Base-by-base conservation (phyloP, 2,329 filamentous ascomycete species). In the Aureobasidium sp. region DNA sequence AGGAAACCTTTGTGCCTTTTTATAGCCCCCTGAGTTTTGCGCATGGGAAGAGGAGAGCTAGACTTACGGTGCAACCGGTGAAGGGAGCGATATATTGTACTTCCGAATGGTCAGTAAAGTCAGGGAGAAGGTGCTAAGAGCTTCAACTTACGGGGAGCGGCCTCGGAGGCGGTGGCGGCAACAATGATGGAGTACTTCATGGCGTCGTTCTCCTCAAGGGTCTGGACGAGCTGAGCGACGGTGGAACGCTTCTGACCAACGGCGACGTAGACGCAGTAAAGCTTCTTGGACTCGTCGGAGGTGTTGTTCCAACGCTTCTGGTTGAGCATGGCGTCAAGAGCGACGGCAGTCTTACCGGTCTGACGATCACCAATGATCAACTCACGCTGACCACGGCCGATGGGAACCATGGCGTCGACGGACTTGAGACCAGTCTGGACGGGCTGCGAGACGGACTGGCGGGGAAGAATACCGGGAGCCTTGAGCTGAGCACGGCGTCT, bases 291-390 rank as follows among this genome's bases (percentile, higher is more conserved):
- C 86, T 99, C 94, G 76, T 97, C 92, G 78, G 75, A 83, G 76
- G 79, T 73, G 77, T 79, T 99, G 87, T 99, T 99, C 93, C 93
- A 97, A 76, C 93, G 86, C 87, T 94, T 95, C 85, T 99, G 94
- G 89, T 99, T 99, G 67, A 99, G 88, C 72, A 99, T 97, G 78
- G 93, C 87, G 78, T 99, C 94, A 66, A 99, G 90, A 74, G 89
- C 93, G 77, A 99, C 93, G 74, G 94, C 94, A 76, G 94, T 99
- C 89, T 99, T 99, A 81, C 94, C 94, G 73, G 94, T 99, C 83
- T 99, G 94, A 91, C 94, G 94, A 78, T 99, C 94, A 84, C 94
- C 94, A 80, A 99, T 99, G 80, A 99, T 97, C 86, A 99, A 83
- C 85, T 99, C 94, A 93, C 94, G 94, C 86, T 99, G 94, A 76